phyloP scores from a whole-genome alignment of 768 basidiomycete genomes.

The Boletus pseudopeckii region DNA sequence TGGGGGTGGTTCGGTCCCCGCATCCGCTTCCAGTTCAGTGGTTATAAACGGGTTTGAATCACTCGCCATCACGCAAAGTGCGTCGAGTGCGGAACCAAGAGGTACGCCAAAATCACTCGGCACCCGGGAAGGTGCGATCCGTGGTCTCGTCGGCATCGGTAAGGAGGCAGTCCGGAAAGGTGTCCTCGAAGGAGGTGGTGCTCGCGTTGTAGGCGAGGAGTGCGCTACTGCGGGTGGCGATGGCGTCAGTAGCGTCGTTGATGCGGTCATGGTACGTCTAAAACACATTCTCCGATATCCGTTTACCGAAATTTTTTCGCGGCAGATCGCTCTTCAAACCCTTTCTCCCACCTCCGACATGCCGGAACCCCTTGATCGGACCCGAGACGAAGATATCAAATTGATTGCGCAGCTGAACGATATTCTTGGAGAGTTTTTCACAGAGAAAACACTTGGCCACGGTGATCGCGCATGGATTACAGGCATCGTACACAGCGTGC shows the following conservation, averaged over 20 bases:
- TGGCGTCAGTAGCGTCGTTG: slow-evolving; percentile 46
- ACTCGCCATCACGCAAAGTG: slow-evolving; percentile 18
- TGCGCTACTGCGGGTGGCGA: slow-evolving; percentile 34
- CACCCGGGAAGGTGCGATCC: slow-evolving; percentile 85
- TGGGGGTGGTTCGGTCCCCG: slow-evolving; percentile 13
- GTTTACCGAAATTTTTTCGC: background rate
- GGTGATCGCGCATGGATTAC: slow-evolving; percentile 65
- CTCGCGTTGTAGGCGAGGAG: slow-evolving; percentile 69
- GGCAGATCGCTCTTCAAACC: slow-evolving; percentile 59
- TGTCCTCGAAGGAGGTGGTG: slow-evolving; percentile 76
- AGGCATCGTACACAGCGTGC: slow-evolving; percentile 44
- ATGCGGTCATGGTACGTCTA: slow-evolving; percentile 57
- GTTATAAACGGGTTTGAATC: slow-evolving; percentile 28
- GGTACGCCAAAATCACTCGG: slow-evolving; percentile 61
- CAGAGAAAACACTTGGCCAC: slow-evolving; percentile 42
- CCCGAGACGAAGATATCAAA: slow-evolving; percentile 45
- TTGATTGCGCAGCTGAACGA: slow-evolving; percentile 47
- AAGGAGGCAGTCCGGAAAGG: slow-evolving; percentile 84
- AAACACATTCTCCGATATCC: background rate
- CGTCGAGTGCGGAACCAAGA: slow-evolving; percentile 40
- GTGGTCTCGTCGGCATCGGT: slow-evolving; percentile 81
- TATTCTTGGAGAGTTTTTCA: slow-evolving; percentile 61
- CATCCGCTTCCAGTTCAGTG: slow-evolving; percentile 9
- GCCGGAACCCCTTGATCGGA: slow-evolving; percentile 53
- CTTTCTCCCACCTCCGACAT: slow-evolving; percentile 57